phyloP scores from a whole-genome alignment of 371 early-diverging fungal species.

The Mortierella polycephala region DNA sequence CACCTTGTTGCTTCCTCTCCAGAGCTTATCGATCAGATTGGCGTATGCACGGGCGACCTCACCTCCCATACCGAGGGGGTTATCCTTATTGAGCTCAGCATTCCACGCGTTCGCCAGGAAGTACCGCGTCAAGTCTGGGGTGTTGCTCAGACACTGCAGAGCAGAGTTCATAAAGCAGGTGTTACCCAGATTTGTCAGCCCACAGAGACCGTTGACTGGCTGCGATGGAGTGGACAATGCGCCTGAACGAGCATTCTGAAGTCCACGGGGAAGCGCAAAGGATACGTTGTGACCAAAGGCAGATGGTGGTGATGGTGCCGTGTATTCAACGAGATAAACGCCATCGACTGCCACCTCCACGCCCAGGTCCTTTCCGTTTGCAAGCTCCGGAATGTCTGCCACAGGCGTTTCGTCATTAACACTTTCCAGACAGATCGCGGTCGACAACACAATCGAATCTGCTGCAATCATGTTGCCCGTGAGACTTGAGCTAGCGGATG shows the following conservation, averaged over 20 bases:
- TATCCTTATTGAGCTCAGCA: slow-evolving; percentile 62
- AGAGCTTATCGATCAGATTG: slow-evolving; percentile 66
- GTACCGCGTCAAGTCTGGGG: slow-evolving; percentile 70
- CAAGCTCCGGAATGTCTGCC: slow-evolving; percentile 32
- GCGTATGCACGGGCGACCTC: slow-evolving; percentile 76
- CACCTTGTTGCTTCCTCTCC: slow-evolving; percentile 60
- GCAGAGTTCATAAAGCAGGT: slow-evolving; percentile 92
- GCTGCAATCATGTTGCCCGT: slow-evolving; percentile 35
- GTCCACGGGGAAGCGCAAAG: slow-evolving; percentile 12
- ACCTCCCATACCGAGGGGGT: slow-evolving; percentile 72
- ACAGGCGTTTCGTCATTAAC: slow-evolving; percentile 27
- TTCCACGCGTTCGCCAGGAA: slow-evolving; percentile 59
- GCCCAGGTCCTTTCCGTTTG: slow-evolving; percentile 12
- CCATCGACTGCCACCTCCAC: slow-evolving; percentile 33
- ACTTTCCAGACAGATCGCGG: slow-evolving; percentile 25
- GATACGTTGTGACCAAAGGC: slow-evolving; percentile 1
- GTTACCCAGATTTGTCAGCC: slow-evolving; percentile 85
- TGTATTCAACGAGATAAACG: slow-evolving; percentile 8
- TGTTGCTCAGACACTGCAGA: slow-evolving; percentile 81
- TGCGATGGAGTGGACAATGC: slow-evolving; percentile 8
- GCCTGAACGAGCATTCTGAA: slow-evolving; percentile 8
- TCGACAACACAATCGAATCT: neutral
- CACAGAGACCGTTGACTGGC: slow-evolving; percentile 62
- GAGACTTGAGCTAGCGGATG: slow-evolving; percentile 1
- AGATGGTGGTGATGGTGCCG: neutral